Base-by-base conservation (phyloP, 192 early-diverging fungal genomes). In the Jimgerdemannia lactiflua region DNA sequence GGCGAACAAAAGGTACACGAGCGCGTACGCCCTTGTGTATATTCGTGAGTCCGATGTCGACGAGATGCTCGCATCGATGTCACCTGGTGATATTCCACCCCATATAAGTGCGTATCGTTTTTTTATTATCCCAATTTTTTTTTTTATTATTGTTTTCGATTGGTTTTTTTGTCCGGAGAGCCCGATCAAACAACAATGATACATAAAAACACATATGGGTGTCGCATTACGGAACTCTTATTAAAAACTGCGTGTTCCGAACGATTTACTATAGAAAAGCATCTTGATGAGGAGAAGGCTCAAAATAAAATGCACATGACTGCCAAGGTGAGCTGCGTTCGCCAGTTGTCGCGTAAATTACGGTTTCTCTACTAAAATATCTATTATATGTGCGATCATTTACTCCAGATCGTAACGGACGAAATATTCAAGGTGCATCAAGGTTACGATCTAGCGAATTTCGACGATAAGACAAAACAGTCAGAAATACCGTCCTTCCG, bases 1-100 rank as follows among this genome's bases (percentile, higher is more conserved):
- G 11, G 78, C 83, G 4, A 86, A 86, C 9, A 97, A 94, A 78
- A 91, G 95, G 39, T 97, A 94, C 79, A 96, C 94, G 7, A 99
- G 98, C 76, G 98, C 98, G 7, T 99, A 99, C 87, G 98, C 99
- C 97, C 85, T 99, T 80, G 96, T 98, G 40, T 99, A 99, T 73
- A 91, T 99, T 64, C 93, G 97, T 67, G 91, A 96, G 80, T 77
- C 29, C 29, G 29, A 29, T 29, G 29, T 29, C 29, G 29, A 29
- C 29, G 29, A 29, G 29, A 29, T 29, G 29, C 29, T 29, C 29
- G 29, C 29, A 29, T 29, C 29, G 29, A 29, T 29, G 29, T 29
- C 29, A 29, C 29, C 29, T 29, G 29, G 29, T 29, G 29, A 29
- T 29, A 29, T 29, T 29, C 29, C 29, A 29, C 29, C 83, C 11